Evolutionary conservation across 352 stramenopile genomes (phyloP), one percentile per base, ranked within the genome.

Genomic region (Albugo laibachii): DNA sequence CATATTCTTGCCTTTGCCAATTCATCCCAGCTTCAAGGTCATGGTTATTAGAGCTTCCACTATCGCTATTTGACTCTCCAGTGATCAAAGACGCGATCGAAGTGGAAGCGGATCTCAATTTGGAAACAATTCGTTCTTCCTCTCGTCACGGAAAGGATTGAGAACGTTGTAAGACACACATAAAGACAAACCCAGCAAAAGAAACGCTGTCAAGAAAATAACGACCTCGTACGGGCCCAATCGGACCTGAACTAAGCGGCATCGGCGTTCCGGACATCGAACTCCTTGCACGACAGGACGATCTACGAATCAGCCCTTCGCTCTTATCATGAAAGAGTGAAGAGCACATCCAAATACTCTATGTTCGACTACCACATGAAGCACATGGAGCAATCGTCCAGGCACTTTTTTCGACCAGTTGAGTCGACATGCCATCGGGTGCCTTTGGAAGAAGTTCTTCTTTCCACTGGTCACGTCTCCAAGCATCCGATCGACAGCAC

Each of bases 391-490:
- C 13, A 40, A 19, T 47, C 38, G 11, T 45, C 39, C 2, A 35
- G 41, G 13, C 48, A 53, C 48, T 53, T 53, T 18, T 53, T 53
- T 18, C 19, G 20, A 35, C 48, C 37, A 19, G 13, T 53, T 4
- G 56, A 53, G 10, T 49, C 38, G 37, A 53, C 31, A 34, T 37
- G 47, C 31, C 16, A 34, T 4, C 1, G 39, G 2, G 40, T 53
- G 16, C 39, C 40, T 31, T 49, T 53, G 27, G 11, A 53, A 16
- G 35, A 18, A 20, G 15, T 53, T 12, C 27, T 53, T 34, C 24
- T 31, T 31, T 3, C 3, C 8, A 3, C 3, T 31, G 24, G 24
- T 8, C 47, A 44, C 34, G 48, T 53, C 36, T 53, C 35, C 12
- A 40, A 41, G 5, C 47, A 53, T 24, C 48, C 38, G 2, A 24